Percentiles rank a stretch among this genome's conserved stretches.
Conservation (phyloP, 805 yeast species). For the Schizosaccharomyces octosporus region DNA sequence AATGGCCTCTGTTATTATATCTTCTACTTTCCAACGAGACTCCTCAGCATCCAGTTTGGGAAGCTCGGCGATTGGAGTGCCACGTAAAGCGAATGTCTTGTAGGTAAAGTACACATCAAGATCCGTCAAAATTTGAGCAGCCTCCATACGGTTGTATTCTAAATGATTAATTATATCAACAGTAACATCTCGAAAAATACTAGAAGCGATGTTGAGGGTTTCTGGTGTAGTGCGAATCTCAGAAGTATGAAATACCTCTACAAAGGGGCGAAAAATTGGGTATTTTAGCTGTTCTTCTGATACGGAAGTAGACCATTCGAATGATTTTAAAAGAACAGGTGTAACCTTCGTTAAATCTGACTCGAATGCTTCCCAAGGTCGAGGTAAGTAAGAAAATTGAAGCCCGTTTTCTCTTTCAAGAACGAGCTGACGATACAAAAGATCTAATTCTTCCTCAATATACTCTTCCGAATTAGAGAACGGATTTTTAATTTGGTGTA, state of each 20-base stretch:
- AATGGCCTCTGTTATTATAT: slow-evolving; percentile 61
- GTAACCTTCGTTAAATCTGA: slow-evolving; percentile 14
- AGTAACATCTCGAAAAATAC: slow-evolving; percentile 49
- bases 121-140: slow-evolving; percentile 56
- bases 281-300: slow-evolving; percentile 8
- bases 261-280: slow-evolving; percentile 8
- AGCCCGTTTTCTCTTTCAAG: neutral
- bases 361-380: slow-evolving; percentile 4
- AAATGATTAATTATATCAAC: slow-evolving; percentile 52
- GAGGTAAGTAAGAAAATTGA: neutral
- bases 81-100: slow-evolving; percentile 43
- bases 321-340: slow-evolving; percentile 12
- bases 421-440: neutral
- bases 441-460: slow-evolving; percentile 29
- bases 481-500: slow-evolving; percentile 15
- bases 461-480: slow-evolving; percentile 27
- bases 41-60: slow-evolving; percentile 15
- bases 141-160: slow-evolving; percentile 75
- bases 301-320: slow-evolving; percentile 4
- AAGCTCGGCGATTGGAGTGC: slow-evolving; percentile 53
- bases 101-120: slow-evolving; percentile 48
- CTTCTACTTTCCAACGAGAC: slow-evolving; percentile 80
- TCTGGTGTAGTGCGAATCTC: slow-evolving; percentile 43
- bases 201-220: slow-evolving; percentile 24
- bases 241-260: slow-evolving; percentile 29